These are phyloP conservation scores for Polychaeton citri DNA, from an alignment of 2,329 filamentous ascomycete genomes.

Conservation along the genomic window DNA sequence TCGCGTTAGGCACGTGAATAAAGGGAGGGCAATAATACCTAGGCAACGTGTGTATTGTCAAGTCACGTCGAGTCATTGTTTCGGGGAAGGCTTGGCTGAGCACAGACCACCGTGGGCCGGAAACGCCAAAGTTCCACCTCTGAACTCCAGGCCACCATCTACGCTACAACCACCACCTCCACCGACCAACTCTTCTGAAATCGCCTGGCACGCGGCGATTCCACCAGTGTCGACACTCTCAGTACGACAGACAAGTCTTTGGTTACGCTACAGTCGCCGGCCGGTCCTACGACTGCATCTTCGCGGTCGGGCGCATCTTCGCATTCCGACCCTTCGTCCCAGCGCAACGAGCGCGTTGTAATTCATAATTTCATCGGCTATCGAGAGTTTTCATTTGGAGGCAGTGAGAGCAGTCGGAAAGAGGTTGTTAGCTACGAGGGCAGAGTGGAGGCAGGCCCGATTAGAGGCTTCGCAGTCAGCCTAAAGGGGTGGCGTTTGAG, in stretches of 20 bases:
- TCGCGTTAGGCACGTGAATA: too few species aligned
- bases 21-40: too few species aligned
- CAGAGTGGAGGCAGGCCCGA: too few species aligned
- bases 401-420: neutral
- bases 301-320: neutral
- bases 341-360: neutral
- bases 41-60: too few species aligned
- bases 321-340: neutral
- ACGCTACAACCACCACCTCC: slow-evolving; percentile 6
- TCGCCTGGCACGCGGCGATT: slow-evolving; percentile 19
- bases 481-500: too few species aligned
- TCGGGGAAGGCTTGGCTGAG: neutral
- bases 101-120: neutral
- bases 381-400: neutral
- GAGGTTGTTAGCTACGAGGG: too few species aligned
- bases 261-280: slow-evolving; percentile 13
- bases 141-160: neutral
- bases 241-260: slow-evolving; percentile 2
- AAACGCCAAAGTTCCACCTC: neutral
- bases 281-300: slow-evolving; percentile 15
- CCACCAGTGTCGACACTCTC: slow-evolving; percentile 8
- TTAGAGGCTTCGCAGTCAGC: too few species aligned
- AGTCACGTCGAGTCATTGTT: neutral
- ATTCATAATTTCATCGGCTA: neutral
- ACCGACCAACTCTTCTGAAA: slow-evolving; percentile 13